Evolutionary conservation across 108 stramenopile species (phyloP), one percentile per base, ranked within the genome.

Genomic region (Skeletonema potamos): DNA sequence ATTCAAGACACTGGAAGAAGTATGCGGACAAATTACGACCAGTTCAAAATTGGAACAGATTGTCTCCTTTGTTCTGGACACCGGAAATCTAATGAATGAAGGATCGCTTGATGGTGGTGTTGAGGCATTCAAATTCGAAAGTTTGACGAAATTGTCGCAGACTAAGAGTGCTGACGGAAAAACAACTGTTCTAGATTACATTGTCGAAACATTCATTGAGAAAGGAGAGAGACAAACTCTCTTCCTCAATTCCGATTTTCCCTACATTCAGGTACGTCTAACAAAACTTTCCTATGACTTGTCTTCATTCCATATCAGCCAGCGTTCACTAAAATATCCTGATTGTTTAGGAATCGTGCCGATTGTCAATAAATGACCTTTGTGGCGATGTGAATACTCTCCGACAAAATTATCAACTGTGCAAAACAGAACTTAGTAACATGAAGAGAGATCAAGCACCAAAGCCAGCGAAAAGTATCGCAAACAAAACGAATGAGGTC

Each of bases 81-180:
- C 96, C 20, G 97, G 97, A 37, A 97, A 97, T 80, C 77, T 89
- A 26, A 89, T 97, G 93, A 97, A 96, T 68, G 86, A 93, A 54
- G 95, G 95, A n/a, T 89, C 89, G 17, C 76, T 82, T 8, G 82
- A 87, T 65, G 92, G 92, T 58, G 86, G 84, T 11, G 91, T 94
- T 15, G 86, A 80, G 34, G 98, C 96, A 5, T 97, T 97, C 85
- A 96, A 94, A 57, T 87, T 99, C 43, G 98, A 97, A 64, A 93
- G 92, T 33, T 81, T 99, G 32, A 73, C 96, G 3, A 88, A 91
- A 62, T 81, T 99, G 7, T 87, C 91, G 18, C 87, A 94, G 68
- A 97, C 97, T 34, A 99, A 99, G 73, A 94, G 95, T 17, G 68
- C 83, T 24, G 98, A 99, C 76, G 87, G 91, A 46, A 96, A 95